Percentiles rank a stretch among this genome's conserved stretches.
Conservation (phyloP, 306 rosid genomes). For the Phaseolus lunatus region DNA sequence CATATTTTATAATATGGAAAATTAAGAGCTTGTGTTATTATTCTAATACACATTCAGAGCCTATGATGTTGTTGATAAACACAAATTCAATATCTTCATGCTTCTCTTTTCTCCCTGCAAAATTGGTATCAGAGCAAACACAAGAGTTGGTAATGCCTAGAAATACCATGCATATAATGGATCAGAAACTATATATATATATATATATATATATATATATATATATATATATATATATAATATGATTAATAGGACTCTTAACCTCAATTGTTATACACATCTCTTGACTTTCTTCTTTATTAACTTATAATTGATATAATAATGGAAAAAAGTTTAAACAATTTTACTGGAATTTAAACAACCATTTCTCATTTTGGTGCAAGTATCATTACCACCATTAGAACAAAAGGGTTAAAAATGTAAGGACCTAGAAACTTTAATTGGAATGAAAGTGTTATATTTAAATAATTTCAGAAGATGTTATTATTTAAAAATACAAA, state of each 20-base stretch:
- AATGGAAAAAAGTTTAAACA: slow-evolving; percentile 52
- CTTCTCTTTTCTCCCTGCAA: neutral
- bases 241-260: too few relatives aligned
- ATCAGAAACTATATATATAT: slow-evolving; percentile 29
- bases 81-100: neutral
- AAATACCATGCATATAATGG: neutral
- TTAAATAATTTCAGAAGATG: too few relatives aligned
- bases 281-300: slow-evolving; percentile 86
- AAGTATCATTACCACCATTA: neutral
- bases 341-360: neutral
- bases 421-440: too few relatives aligned
- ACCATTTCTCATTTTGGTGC: slow-evolving; percentile 9
- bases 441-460: too few relatives aligned
- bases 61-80: neutral
- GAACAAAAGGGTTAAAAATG: neutral
- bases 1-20: neutral
- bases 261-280: slow-evolving; percentile 63
- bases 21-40: neutral
- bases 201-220: too few relatives aligned
- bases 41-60: neutral
- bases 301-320: slow-evolving; percentile 76
- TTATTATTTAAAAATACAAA: too few relatives aligned
- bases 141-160: neutral
- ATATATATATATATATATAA: too few relatives aligned
- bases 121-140: slow-evolving; percentile 6